A percentile compares a stretch with the other conserved stretches of the same genome.
phyloP scores from a whole-genome alignment of 225 moss, liverwort and hornwort genomes.

The Straminergon stramineum region DNA sequence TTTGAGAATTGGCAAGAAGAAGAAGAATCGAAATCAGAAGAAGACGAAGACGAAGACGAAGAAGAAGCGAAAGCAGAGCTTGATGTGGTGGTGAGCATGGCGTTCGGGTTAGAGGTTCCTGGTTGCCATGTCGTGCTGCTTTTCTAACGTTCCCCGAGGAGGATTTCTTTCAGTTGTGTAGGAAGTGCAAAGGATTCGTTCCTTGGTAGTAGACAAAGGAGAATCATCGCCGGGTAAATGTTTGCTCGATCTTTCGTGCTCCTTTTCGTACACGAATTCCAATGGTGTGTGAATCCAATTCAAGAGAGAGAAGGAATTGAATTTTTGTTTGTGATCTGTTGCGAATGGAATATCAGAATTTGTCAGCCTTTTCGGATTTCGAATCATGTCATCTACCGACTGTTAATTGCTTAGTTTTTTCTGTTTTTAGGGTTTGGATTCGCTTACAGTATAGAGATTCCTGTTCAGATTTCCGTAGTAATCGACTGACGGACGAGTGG shows the following conservation, averaged over 20 bases:
- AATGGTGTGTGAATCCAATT: not conserved
- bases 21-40: not conserved
- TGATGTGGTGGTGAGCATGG: not conserved
- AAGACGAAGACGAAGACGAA: not conserved
- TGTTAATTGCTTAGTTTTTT: not conserved
- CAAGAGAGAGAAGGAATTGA: not conserved
- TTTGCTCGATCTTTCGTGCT: not conserved
- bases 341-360: not conserved
- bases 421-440: not conserved
- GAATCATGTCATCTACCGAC: not conserved
- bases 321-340: not conserved
- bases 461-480: not conserved
- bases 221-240: not conserved
- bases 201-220: not conserved
- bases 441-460: not conserved
- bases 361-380: not conserved
- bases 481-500: not conserved
- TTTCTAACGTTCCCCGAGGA: not conserved
- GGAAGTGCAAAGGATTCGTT: not conserved
- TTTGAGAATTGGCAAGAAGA: not conserved
- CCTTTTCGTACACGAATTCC: not conserved
- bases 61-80: not conserved
- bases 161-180: not conserved
- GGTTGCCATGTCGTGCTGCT: not conserved
- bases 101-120: conserved; percentile 11